Conservation (phyloP, 768 basidiomycete genomes). For the Suillus hirtellus region DNA sequence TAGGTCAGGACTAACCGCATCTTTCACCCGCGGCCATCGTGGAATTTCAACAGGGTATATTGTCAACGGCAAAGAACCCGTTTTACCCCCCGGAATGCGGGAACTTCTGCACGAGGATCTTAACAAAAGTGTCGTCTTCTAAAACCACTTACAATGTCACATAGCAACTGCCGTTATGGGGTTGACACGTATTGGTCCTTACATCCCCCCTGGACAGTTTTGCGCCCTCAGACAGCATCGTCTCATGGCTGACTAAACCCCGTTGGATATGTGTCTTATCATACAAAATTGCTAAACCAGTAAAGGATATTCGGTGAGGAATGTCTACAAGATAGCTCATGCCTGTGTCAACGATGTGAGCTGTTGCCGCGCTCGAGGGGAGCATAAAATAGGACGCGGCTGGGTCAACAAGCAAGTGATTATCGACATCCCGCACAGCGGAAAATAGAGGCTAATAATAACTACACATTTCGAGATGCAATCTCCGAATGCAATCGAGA, state of each 20-base stretch:
- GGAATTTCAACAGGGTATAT: slow-evolving; percentile 45
- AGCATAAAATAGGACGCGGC: neutral
- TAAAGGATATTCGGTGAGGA: neutral
- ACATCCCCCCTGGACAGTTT: neutral
- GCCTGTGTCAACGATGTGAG: neutral
- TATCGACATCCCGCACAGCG: neutral
- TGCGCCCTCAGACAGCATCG: neutral
- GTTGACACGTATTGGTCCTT: neutral
- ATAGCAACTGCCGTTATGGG: neutral
- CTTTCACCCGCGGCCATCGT: slow-evolving; percentile 1
- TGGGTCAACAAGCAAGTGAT: neutral
- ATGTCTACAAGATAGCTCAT: neutral
- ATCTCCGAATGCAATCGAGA: neutral
- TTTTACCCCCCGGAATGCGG: slow-evolving; percentile 89
- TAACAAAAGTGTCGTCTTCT: slow-evolving; percentile 84
- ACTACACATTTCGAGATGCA: neutral
- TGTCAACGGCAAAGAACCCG: slow-evolving; percentile 53
- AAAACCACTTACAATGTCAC: slow-evolving; percentile 19
- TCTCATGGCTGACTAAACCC: too few relatives aligned
- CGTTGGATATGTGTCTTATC: neutral
- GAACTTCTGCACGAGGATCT: slow-evolving; percentile 83
- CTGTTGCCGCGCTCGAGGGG: neutral
- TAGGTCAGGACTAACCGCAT: slow-evolving; percentile 2
- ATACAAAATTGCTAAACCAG: neutral
- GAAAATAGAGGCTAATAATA: neutral